Base-by-base conservation (phyloP, 768 basidiomycete genomes). In the Amanita muscaria region DNA sequence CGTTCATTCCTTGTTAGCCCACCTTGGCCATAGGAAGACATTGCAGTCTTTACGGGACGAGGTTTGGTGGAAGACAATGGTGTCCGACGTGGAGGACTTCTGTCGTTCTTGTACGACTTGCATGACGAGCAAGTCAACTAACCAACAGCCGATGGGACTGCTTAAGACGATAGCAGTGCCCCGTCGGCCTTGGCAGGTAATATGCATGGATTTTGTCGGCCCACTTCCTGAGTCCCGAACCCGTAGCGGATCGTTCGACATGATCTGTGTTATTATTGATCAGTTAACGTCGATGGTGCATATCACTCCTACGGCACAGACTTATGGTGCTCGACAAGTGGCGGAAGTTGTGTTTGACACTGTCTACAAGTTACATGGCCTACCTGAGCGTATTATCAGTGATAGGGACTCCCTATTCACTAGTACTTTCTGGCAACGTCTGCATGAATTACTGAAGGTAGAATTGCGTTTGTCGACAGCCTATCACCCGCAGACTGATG, bases 21-120 rank as follows among this genome's bases (percentile, higher is more conserved):
- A 71, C 38, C 43, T 71, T 0, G 65, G 69, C 1, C 21, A 50
- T 0, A 22, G 8, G 1, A 71, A 69, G 43, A 71, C 67, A 0
- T 12, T 68, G 0, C 27, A 45, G 1, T 64, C 62, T 24, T 51
- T 70, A 0, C 33, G 55, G 4, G 57, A 66, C 18, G 46, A 64
- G 5, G 60, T 68, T 0, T 70, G 68, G 67, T 69, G 69, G 69
- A 61, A 61, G n/a, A 44, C 54, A 0, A 63, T 71, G 42, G 55
- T 50, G 0, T 4, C 24, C 0, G 65, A 71, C 22, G 48, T 60
- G 0, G 39, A 55, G 4, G 42, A 49, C 0, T 68, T 37, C 31
- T 66, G 65, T 52, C 52, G 57, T 46, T 15, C 66, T 41, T 54
- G 58, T 12, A 35, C 34, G 1, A 55, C 49, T 0, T 60, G 60